These are phyloP conservation scores for Dioscorea cayenensis DNA, from an alignment of 116 monocot genomes.

Conservation along the genomic window DNA sequence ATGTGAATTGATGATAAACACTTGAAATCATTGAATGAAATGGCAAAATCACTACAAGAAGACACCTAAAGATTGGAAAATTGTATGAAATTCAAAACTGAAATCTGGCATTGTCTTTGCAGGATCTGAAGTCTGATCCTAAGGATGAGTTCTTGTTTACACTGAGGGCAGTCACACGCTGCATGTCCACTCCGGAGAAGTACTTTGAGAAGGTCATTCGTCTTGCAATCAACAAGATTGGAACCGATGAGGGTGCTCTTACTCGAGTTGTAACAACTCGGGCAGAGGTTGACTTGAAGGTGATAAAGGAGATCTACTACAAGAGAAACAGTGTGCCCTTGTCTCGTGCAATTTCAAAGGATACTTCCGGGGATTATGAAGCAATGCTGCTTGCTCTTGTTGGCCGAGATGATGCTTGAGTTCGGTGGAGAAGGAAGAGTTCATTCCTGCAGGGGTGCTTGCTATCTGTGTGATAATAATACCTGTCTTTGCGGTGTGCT, in stretches of 20 bases:
- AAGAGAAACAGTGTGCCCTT: constrained; percentile 40
- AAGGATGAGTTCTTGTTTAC: constrained; percentile 58
- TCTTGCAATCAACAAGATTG: constrained; percentile 22
- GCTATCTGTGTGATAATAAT: too few species aligned
- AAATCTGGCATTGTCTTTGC: not conserved
- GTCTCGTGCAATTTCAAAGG: constrained; percentile 19
- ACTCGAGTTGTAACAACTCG: constrained; percentile 45
- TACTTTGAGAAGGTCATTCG: constrained; percentile 56
- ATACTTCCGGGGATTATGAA: constrained; percentile 48
- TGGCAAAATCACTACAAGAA: not conserved
- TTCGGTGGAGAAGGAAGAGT: not conserved
- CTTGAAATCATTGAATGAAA: not conserved
- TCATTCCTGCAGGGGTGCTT: too few species aligned
- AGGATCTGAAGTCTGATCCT: constrained; percentile 63
- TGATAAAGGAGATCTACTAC: constrained; percentile 35
- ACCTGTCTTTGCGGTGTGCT: too few species aligned
- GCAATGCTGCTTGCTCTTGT: constrained; percentile 42
- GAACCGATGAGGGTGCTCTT: constrained; percentile 46
- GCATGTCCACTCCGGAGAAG: constrained; percentile 32
- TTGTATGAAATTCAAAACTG: not conserved
- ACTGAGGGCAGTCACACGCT: constrained; percentile 34
- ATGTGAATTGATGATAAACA: not conserved
- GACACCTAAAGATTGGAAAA: not conserved
- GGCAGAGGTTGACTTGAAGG: constrained; percentile 43
- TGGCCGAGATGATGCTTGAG: constrained; percentile 22